Percentiles rank a stretch among this genome's conserved stretches.
Conservation (phyloP, 208 protist genomes). For the Trypanosoma lewisi region DNA sequence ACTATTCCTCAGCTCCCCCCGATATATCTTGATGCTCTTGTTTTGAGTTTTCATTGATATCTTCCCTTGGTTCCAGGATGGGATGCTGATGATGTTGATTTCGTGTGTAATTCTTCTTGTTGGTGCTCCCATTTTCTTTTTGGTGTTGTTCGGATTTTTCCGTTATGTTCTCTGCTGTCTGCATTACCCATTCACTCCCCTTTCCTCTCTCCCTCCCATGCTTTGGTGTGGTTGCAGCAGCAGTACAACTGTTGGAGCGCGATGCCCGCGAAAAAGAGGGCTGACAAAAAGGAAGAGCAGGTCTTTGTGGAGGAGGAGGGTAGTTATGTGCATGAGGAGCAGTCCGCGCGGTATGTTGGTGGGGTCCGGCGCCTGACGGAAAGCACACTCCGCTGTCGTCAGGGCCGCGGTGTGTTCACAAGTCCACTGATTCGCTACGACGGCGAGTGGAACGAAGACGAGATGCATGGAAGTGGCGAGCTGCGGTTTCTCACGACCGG, state of each 20-base stretch:
- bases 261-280: conserved; percentile 82
- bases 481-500: conserved; percentile 55
- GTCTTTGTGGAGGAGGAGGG: conserved; percentile 72
- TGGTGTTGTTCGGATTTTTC: background rate
- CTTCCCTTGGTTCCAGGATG: no score
- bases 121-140: background rate
- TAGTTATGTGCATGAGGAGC: conserved; percentile 65
- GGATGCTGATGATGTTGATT: no score
- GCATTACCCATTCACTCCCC: background rate
- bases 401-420: conserved; percentile 72
- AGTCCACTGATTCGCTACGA: conserved; percentile 70
- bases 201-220: conserved; percentile 10
- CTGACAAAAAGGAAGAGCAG: conserved; percentile 70
- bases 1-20: no score
- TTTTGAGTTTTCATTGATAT: no score
- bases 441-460: conserved; percentile 83
- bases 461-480: conserved; percentile 74
- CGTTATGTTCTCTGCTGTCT: background rate
- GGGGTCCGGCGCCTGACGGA: conserved; percentile 49
- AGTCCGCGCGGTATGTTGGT: conserved; percentile 58
- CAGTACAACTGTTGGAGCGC: background rate
- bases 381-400: conserved; percentile 39
- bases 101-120: no score
- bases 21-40: no score
- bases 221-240: background rate